Evolutionary conservation across 148 eudicot species (phyloP), one percentile per base, ranked within the genome.

Genomic region (Arctostaphylos glauca): DNA sequence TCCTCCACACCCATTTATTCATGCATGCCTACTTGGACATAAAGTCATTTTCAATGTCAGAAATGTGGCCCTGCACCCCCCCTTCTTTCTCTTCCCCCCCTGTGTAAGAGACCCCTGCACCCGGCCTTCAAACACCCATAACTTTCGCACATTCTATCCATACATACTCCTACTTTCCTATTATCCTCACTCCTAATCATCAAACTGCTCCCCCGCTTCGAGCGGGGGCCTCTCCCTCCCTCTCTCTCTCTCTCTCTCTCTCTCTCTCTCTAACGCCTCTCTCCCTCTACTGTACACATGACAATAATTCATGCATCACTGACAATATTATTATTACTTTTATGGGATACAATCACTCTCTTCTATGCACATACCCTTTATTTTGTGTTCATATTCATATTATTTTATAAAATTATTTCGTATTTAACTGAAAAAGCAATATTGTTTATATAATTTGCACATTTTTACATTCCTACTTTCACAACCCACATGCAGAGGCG

Each of bases 141-240:
- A 88, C 90, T 86, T 79, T 71, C 74, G 81, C 90, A 85, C 86
- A 81, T 79, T 85, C 84, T 84, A 78, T 80, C 86, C 83, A 77
- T 78, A 4, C 52, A 23, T 4, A 44, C n/a, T 43, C 16, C 44
- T 81, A 81, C 53, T 81, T 72, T 81, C 70, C 52, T 73, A 83
- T 71, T 79, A 81, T 81, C 46, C 15, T 48, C 46, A 16, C 5
- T 81, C 76, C 80, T 71, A 82, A 88, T 84, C 87, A 86, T 88
- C 84, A 84, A 88, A 86, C 82, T 88, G 88, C 90, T 88, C 88
- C 88, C 88, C 90, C 88, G 90, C 86, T 86, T 56, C 85, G 66
- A 72, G 78, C 88, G 88, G 88, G 88, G 84, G 82, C 1, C 38
- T 31, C 0, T 66, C 23, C 25, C n/a, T 15, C 5, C 38, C 68